A percentile compares a stretch with the other conserved stretches of the same genome.
phyloP scores from a whole-genome alignment of 2,329 filamentous ascomycete species.

The Trichoderma polysporum region DNA sequence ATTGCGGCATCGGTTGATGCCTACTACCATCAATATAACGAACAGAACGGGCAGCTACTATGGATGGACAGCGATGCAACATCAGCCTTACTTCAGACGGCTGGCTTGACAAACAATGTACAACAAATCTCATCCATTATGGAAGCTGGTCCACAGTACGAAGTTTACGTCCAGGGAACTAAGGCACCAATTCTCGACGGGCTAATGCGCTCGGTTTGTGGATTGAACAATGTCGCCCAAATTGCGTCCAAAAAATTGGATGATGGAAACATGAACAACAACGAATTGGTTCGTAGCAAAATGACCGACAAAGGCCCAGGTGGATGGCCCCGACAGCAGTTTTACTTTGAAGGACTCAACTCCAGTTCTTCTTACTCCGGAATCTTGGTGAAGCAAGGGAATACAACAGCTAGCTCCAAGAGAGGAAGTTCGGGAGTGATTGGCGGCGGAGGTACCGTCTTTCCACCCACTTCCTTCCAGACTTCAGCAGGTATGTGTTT shows the following conservation, averaged over 20 bases:
- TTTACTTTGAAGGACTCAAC: constrained; percentile 77
- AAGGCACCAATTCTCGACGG: constrained; percentile 63
- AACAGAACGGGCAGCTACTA: constrained; percentile 55
- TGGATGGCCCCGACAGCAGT: constrained; percentile 78
- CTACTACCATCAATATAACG: constrained; percentile 66
- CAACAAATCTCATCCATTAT: constrained; percentile 55
- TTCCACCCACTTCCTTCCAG: constrained; percentile 66
- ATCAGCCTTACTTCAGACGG: constrained; percentile 76
- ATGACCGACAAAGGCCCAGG: constrained; percentile 69
- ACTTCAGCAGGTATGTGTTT: constrained; percentile 69
- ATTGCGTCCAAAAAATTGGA: constrained; percentile 54
- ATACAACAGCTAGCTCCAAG: constrained; percentile 46
- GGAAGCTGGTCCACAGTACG: constrained; percentile 60
- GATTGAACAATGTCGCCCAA: constrained; percentile 65
- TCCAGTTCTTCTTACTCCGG: constrained; percentile 69
- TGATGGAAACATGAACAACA: constrained; percentile 48
- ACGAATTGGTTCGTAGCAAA: constrained; percentile 52
- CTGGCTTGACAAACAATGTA: constrained; percentile 64
- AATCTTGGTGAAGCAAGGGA: constrained; percentile 65
- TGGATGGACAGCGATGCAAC: constrained; percentile 83
- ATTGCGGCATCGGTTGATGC: constrained; percentile 79
- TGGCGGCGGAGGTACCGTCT: constrained; percentile 76
- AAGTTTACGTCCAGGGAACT: constrained; percentile 71
- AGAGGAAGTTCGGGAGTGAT: constrained; percentile 42
- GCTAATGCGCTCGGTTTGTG: constrained; percentile 78